These are phyloP conservation scores for Rhodomyrtus tomentosa DNA, from an alignment of 345 rosid species.

Conservation along the genomic window DNA sequence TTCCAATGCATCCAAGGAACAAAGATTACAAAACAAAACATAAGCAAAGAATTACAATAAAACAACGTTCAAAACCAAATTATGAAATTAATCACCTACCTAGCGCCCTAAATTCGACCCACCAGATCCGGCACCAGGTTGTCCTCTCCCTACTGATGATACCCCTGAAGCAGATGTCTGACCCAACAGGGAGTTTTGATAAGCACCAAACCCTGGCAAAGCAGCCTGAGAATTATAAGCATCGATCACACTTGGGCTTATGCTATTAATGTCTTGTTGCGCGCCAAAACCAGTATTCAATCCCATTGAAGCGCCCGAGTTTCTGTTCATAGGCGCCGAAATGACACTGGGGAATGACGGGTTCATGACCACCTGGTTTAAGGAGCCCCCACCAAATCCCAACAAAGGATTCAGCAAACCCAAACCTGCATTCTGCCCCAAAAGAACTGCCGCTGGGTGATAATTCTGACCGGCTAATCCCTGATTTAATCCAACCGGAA, in stretches of 20 bases:
- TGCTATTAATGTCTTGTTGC: background rate
- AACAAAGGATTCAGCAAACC: constrained; percentile 1
- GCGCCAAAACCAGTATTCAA: background rate
- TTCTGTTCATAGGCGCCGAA: background rate
- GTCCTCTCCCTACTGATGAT: constrained; percentile 10
- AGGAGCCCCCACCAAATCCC: background rate
- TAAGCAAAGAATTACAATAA: background rate
- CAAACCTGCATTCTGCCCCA: constrained; percentile 6
- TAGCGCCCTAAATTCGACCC: background rate
- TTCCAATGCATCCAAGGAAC: background rate
- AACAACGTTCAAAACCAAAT: background rate
- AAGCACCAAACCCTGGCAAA: constrained; percentile 11
- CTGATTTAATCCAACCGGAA: background rate
- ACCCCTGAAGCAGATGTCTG: constrained; percentile 7
- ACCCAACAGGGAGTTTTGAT: constrained; percentile 13
- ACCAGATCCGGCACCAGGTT: background rate
- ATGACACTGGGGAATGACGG: background rate
- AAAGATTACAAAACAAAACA: background rate
- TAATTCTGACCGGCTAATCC: background rate
- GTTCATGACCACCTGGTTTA: background rate
- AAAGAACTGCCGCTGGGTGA: background rate
- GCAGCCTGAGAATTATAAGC: constrained; percentile 11
- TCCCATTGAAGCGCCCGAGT: background rate
- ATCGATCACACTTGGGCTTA: constrained; percentile 9
- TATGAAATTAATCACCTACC: background rate